Conservation (phyloP, 2,329 filamentous ascomycete species). For the Sporothrix pseudoabietina region DNA sequence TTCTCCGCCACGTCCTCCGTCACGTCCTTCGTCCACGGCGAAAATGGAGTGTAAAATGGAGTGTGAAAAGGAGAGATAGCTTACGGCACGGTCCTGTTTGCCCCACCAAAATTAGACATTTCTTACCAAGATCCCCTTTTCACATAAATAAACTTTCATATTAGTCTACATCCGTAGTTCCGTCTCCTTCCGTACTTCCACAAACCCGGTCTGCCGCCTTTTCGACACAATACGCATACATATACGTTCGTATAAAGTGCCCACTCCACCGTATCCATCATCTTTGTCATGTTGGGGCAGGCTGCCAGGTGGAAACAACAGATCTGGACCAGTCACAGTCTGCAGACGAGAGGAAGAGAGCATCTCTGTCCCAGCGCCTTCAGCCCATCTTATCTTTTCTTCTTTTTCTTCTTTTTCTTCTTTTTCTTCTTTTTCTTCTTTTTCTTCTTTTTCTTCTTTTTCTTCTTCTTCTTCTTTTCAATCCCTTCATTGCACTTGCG, state of each 20-base stretch:
- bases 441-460: neutral
- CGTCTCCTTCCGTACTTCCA: constrained; percentile 23
- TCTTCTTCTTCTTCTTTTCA: neutral
- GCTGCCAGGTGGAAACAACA: neutral
- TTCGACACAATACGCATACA: no score
- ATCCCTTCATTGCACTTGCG: no score
- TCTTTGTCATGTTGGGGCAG: neutral
- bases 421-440: neutral
- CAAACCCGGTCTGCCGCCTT: neutral
- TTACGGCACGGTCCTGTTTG: neutral
- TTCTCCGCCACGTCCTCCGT: neutral
- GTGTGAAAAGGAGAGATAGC: no score
- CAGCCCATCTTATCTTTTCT: neutral
- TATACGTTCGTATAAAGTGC: neutral
- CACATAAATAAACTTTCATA: neutral
- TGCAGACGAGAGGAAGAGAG: no score
- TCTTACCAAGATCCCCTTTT: neutral
- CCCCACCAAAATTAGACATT: neutral
- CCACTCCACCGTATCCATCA: neutral
- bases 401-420: neutral
- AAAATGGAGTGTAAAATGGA: no score
- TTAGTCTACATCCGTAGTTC: constrained; percentile 23
- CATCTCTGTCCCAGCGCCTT: neutral
- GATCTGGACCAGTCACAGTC: neutral
- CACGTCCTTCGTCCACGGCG: neutral